These are phyloP conservation scores for Nicotiana obtusifolia DNA, from an alignment of 257 asterid species.

Conservation along the genomic window DNA sequence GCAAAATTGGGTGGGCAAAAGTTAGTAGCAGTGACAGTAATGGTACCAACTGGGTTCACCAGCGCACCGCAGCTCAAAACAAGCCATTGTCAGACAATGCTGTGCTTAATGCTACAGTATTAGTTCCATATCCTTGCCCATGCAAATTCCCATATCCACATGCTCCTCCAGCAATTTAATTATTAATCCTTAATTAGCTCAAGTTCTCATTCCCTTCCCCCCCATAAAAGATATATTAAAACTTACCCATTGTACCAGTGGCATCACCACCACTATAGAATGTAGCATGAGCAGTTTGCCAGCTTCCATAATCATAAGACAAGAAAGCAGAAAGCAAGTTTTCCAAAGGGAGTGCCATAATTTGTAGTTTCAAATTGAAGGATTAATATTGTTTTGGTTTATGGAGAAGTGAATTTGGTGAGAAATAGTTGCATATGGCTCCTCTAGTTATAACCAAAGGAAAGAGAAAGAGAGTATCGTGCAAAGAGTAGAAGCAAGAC, in stretches of 20 bases:
- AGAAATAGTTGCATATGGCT: too few relatives aligned
- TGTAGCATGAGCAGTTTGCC: slow-evolving; percentile 45
- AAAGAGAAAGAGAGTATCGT: too few relatives aligned
- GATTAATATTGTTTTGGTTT: too few relatives aligned
- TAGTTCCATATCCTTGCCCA: slow-evolving; percentile 43
- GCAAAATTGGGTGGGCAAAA: slow-evolving; percentile 39
- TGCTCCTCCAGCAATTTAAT: slow-evolving; percentile 20
- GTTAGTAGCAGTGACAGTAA: slow-evolving; percentile 46
- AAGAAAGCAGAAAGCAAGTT: not conserved
- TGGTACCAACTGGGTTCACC: slow-evolving; percentile 33
- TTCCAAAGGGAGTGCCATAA: slow-evolving; percentile 7
- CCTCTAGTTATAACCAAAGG: too few relatives aligned
- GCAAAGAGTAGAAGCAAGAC: too few relatives aligned
- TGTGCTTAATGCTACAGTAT: slow-evolving; percentile 46
- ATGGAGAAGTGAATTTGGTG: too few relatives aligned
- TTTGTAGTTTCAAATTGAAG: not conserved
- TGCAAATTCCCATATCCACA: slow-evolving; percentile 40
- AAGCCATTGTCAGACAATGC: slow-evolving; percentile 41
- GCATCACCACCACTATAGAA: slow-evolving; percentile 52
- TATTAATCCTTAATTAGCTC: too few relatives aligned
- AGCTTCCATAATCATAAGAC: slow-evolving; percentile 32
- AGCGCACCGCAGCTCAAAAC: slow-evolving; percentile 40
- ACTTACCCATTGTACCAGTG: slow-evolving; percentile 45
- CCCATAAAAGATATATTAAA: not conserved
- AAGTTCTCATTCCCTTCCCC: too few relatives aligned